Evolutionary conservation across 2,329 filamentous ascomycete genomes (phyloP), one percentile per base, ranked within the genome.

Genomic region (Pseudogymnoascus sp.): DNA sequence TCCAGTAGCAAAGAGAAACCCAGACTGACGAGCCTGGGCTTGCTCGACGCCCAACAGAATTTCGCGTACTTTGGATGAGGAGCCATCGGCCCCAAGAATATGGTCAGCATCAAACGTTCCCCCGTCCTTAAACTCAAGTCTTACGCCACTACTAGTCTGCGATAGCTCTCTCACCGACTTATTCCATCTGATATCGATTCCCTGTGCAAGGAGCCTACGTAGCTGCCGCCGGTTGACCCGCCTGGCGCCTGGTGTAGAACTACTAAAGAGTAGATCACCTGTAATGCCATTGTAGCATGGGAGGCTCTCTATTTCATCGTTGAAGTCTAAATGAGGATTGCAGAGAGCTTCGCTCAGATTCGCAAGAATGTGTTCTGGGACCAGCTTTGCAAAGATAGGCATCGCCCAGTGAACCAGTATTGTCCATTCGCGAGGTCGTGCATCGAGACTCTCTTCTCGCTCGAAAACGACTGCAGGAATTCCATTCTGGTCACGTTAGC

Each of bases 391-490:
- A 57, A 77, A 69, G 5, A 68, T 66, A 1, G 72, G 69, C 66
- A 75, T 70, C 11, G 71, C 74, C 75, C 75, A 77, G 63, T 75
- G 74, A 20, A 76, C 64, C 9, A 74, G 67, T 33, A 76, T 74
- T n/a, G 71, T 72, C 74, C 74, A 75, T 66, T 75, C 74, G 60
- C 74, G 72, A 2, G 62, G 57, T 7, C 73, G 70, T 20, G 67
- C 66, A 7, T 70, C 64, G 60, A 73, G 47, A 58, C 66, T 63
- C 1, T 60, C 58, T 35, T 75, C 74, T 14, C 61, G 57, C 20
- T 75, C 74, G 58, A 70, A 74, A 2, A 75, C 62, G 33, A 65
- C 59, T 5, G 71, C 72, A 4, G 67, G 57, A 62, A 75, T 72
- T 25, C 73, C 73, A 43, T 70, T 67, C 71, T 75, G 47, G 15